Evolutionary conservation across 2,329 filamentous ascomycete species (phyloP), one percentile per base, ranked within the genome.

Genomic region (Diaporthe sp.): DNA sequence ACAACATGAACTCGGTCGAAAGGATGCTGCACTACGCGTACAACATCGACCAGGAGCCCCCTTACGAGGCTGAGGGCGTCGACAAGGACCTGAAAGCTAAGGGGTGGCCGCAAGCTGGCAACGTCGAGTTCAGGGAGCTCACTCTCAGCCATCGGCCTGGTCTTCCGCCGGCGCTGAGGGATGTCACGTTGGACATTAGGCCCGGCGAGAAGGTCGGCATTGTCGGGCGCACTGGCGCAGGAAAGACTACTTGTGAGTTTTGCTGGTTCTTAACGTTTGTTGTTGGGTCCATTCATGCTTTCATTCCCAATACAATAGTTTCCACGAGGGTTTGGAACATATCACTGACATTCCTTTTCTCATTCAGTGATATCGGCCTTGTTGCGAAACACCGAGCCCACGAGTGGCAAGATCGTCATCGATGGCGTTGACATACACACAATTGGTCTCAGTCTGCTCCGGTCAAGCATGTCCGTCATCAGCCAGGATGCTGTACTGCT

Each of bases 211-310:
- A 63, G 53, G 15, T 66, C 1, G 76, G 79, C 53, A 91, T 97
- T 42, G 93, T 96, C 2, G 94, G 94, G 3, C 92, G 94, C 10
- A 97, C 94, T 0, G 94, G 94, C 25, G 94, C 94, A 0, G 94
- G 94, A 74, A 97, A 97, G 84, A 94, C 92, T 42, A 94, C 92
- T 72, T 37, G 69, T 71, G 10, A 63, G 69, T 53, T 63, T 51
- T 35, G 17, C 19, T 53, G n/a, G 3, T 50, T 50, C 30, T 59
- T 50, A 5, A 10, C 3, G 1, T 35, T 47, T 44, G 25, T 12
- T 22, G 22, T 35, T 15, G 22, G 4, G 7, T 7, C 8, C 27
- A 19, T 6, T 13, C 15, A 8, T 15, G 17, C 9, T 35, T 42
- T 30, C 17, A 5, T 30, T 32, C 19, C 10, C 44, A 27, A 53